Base-by-base conservation (phyloP, 768 basidiomycete genomes). In the Dioszegia aurantiaca region DNA sequence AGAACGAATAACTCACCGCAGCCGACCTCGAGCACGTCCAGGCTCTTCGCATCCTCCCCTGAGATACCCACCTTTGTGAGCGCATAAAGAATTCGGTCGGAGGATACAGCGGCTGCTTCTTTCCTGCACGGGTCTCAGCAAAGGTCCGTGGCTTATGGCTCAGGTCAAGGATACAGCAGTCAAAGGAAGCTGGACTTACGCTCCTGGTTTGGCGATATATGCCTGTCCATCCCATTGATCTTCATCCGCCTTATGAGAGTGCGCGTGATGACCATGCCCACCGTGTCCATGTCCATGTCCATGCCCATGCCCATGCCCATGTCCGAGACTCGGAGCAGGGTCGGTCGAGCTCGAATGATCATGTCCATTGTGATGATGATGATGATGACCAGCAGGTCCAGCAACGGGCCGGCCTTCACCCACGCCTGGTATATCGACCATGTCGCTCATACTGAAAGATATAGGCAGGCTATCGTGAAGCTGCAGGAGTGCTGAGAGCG, bases 21-120 rank as follows among this genome's bases (percentile, higher is more conserved):
- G 10, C 68, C 68, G 9, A 70, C 49, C 42, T 70, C 68, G 8
- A 67, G 49, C 1, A 67, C 26, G 36, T 67, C 24, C 42, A 64
- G 16, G 2, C 24, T 40, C 4, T 33, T 43, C 10, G 62, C 49
- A 9, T 60, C 39, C 6, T 54, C 57, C 28, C 60, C 17, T 16
- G 48, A 23, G 17, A 63, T 9, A 2, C 59, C 63, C 1, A 62
- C 61, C 11, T 39, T 24, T 17, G 44, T 26, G 21, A 69, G 46
- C 19, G 65, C 56, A 17, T 61, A 55, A 17, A 65, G 23, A 11
- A 67, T 45, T 4, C 52, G 36, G 16, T 69, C 68, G 24, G 48
- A 21, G 1, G 56, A 57, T 17, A 58, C 51, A 17, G 56, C 2
- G 11, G 64, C 64, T 4, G 48, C 47, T 30, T 63, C 59, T 42